Evolutionary conservation across 305 asterid genomes (phyloP).

Genomic region (Ilex paraguariensis): DNA sequence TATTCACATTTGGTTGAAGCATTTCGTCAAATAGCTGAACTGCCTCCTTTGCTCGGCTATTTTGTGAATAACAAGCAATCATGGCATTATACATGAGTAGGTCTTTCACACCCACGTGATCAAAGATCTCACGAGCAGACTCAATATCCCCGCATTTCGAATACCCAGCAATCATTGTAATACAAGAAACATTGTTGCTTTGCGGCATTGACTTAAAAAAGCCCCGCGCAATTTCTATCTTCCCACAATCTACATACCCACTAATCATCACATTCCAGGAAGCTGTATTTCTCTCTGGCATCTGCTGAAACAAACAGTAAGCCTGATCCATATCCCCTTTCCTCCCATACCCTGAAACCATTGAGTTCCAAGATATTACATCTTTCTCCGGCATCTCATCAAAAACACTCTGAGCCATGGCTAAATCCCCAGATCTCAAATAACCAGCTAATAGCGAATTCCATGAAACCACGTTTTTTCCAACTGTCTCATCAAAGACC

Average conservation of each 20-base stretch:
- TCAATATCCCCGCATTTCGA: slow-evolving; percentile 58
- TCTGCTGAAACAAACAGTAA: slow-evolving; percentile 46
- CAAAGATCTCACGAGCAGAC: slow-evolving; percentile 53
- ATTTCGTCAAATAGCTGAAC: slow-evolving; percentile 58
- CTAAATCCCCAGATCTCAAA: slow-evolving; percentile 46
- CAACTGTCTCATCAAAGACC: slow-evolving; percentile 58
- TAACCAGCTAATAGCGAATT: slow-evolving; percentile 67
- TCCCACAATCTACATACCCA: slow-evolving; percentile 60
- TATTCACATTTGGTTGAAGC: slow-evolving; percentile 30
- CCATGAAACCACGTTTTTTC: slow-evolving; percentile 70
- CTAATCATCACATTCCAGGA: slow-evolving; percentile 84
- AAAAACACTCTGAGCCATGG: slow-evolving; percentile 52
- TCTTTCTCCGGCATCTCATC: slow-evolving; percentile 69
- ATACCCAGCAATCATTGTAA: slow-evolving; percentile 75
- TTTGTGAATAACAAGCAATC: slow-evolving; percentile 76
- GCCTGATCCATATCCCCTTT: slow-evolving; percentile 64
- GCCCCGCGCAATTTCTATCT: slow-evolving; percentile 52
- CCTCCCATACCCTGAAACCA: slow-evolving; percentile 60
- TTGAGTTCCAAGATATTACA: slow-evolving; percentile 70
- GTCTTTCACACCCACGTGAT: slow-evolving; percentile 35
- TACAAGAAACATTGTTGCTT: slow-evolving; percentile 53
- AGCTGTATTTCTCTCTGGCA: slow-evolving; percentile 67
- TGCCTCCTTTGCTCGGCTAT: slow-evolving; percentile 65
- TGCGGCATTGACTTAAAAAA: slow-evolving; percentile 62
- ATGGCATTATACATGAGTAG: slow-evolving; percentile 57